A percentile compares a stretch with the other conserved stretches of the same genome.
phyloP scores from a whole-genome alignment of 1,284 basidiomycete species.

The Sporisorium scitamineum region DNA sequence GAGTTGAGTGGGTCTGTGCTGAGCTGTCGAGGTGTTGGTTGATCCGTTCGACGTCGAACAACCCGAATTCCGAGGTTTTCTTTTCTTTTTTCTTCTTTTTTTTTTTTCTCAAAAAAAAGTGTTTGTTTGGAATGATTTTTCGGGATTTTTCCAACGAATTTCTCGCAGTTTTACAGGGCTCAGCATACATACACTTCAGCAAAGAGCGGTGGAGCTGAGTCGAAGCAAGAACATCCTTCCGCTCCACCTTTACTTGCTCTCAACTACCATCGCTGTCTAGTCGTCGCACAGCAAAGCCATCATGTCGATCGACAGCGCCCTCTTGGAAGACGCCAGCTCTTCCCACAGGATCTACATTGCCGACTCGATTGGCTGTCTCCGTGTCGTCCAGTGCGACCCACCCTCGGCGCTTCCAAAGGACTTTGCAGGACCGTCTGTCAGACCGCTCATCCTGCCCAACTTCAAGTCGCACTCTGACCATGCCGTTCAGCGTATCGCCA shows the following conservation, averaged over 20 bases:
- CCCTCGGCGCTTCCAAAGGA: conserved; percentile 25
- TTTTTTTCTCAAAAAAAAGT: neutral
- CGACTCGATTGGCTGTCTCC: conserved; percentile 51
- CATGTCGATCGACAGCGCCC: conserved; percentile 28
- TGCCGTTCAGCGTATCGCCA: conserved; percentile 48
- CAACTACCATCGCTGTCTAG: neutral
- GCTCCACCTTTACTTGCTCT: neutral
- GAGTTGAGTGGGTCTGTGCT: neutral
- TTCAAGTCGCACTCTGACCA: conserved; percentile 48
- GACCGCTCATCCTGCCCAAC: conserved; percentile 39
- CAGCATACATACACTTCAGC: neutral
- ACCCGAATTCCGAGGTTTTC: conserved; percentile 11
- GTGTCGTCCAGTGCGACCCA: conserved; percentile 38
- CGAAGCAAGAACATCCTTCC: neutral
- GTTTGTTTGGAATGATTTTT: conserved; percentile 10
- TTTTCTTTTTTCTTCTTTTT: too few relatives aligned
- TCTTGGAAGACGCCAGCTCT: conserved; percentile 33
- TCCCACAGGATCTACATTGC: conserved; percentile 52
- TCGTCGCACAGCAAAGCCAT: neutral
- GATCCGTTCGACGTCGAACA: neutral
- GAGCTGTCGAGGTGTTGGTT: neutral
- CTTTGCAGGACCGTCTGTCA: conserved; percentile 33
- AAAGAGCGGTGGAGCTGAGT: conserved; percentile 7
- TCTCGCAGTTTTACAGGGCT: neutral
- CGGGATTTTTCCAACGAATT: neutral